Percentiles rank a stretch among this genome's conserved stretches.
Evolutionary conservation across 768 basidiomycete genomes (phyloP).

Genomic region (Lactifluus rugatus): DNA sequence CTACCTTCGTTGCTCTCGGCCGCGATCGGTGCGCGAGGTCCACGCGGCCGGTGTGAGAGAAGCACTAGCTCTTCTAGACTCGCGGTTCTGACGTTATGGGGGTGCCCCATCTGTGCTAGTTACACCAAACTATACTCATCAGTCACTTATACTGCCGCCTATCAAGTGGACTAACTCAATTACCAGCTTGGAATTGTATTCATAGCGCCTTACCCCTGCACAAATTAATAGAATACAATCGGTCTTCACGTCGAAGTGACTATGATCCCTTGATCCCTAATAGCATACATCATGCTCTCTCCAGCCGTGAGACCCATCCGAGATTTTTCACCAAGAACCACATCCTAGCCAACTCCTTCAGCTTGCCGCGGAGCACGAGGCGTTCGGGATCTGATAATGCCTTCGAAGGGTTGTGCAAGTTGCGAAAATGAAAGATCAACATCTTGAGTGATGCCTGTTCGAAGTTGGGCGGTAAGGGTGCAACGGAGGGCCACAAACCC

Average conservation of each 20-base stretch:
- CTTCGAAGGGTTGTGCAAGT: constrained; percentile 22
- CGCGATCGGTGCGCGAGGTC: constrained; percentile 50
- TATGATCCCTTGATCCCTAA: background rate
- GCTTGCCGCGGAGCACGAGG: constrained; percentile 31
- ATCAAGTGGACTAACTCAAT: background rate
- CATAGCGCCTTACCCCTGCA: background rate
- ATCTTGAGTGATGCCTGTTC: constrained; percentile 34
- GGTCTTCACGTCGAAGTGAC: background rate
- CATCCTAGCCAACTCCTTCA: constrained; percentile 36
- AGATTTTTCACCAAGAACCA: constrained; percentile 25
- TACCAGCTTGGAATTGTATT: constrained; percentile 4
- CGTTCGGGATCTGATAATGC: constrained; percentile 27
- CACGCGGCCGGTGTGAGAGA: constrained; percentile 64
- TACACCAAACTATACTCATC: background rate
- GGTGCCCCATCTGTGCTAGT: background rate
- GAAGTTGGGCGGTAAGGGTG: constrained; percentile 48
- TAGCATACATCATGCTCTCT: background rate
- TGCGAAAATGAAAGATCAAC: constrained; percentile 41
- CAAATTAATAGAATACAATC: constrained; percentile 4
- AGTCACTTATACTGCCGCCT: background rate
- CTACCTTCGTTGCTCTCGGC: constrained; percentile 49
- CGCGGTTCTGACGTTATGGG: constrained; percentile 23
- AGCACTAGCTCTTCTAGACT: constrained; percentile 64
- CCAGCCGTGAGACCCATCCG: background rate
- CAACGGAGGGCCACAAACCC: constrained; percentile 51